Conservation (phyloP, 78 protist genomes). For the Chrysochromulina tobinii region DNA sequence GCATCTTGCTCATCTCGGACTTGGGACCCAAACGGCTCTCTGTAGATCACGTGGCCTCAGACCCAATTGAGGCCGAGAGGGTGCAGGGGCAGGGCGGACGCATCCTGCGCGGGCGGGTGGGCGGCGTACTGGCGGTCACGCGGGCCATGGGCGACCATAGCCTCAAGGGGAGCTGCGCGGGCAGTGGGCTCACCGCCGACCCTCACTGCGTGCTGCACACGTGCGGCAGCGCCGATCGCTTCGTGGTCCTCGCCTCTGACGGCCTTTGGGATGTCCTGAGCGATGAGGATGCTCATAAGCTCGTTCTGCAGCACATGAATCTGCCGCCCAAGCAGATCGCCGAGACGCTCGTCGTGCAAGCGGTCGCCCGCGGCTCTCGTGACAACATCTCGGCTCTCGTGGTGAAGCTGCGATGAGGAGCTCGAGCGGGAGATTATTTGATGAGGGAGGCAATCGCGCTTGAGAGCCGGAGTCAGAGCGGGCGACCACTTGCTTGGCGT, state of each 20-base stretch:
- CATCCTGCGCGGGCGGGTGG: background rate
- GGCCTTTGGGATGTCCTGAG: background rate
- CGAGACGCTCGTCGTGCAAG: background rate
- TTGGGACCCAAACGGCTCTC: background rate
- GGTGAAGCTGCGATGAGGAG: too few relatives aligned
- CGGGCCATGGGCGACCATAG: background rate
- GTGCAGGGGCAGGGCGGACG: background rate
- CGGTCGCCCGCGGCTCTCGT: background rate
- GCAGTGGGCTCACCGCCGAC: background rate
- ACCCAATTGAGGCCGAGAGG: background rate
- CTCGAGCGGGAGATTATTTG: too few relatives aligned
- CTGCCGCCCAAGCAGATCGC: background rate
- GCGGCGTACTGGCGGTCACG: background rate
- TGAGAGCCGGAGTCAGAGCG: too few relatives aligned
- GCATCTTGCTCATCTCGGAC: background rate
- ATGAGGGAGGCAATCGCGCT: too few relatives aligned
- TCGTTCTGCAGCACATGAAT: background rate
- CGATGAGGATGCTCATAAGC: background rate
- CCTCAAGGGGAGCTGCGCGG: background rate
- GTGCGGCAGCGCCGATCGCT: background rate
- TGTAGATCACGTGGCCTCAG: background rate
- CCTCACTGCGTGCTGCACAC: background rate
- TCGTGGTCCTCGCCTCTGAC: background rate
- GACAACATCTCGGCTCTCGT: background rate
- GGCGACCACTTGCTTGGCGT: too few relatives aligned